phyloP scores from a whole-genome alignment of 495 filamentous ascomycete species.

The Sordaria brevicollis region DNA sequence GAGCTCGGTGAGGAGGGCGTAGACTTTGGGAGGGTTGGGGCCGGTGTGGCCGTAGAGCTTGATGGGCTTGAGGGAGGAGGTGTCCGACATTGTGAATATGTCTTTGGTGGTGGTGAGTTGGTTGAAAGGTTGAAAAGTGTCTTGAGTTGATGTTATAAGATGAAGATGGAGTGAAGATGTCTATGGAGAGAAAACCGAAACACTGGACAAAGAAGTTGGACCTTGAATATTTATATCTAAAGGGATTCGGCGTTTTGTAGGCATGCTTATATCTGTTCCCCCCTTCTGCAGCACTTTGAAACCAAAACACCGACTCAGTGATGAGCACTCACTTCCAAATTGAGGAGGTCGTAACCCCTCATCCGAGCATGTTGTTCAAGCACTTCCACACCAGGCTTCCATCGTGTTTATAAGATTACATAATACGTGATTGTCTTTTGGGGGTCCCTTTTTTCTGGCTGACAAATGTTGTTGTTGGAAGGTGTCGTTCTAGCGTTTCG shows the following conservation, averaged over 20 bases:
- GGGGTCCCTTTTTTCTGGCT: neutral
- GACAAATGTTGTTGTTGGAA: neutral
- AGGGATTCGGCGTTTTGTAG: neutral
- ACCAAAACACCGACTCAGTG: neutral
- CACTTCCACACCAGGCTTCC: neutral
- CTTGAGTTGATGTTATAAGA: neutral
- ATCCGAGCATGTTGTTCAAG: neutral
- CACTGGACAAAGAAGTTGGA: neutral
- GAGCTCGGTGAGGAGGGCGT: conserved; percentile 54
- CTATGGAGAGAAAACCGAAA: neutral
- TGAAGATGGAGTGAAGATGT: neutral
- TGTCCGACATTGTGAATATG: neutral
- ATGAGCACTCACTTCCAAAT: neutral
- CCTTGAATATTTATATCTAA: neutral
- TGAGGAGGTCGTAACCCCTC: neutral
- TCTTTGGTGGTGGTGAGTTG: neutral
- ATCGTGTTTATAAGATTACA: neutral
- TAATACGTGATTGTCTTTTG: neutral
- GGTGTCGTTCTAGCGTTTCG: neutral
- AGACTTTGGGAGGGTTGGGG: conserved; percentile 46
- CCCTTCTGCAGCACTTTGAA: neutral
- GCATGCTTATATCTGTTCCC: neutral
- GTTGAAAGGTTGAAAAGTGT: neutral
- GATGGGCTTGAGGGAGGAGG: conserved; percentile 22
- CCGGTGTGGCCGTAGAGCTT: conserved; percentile 24